Percentiles rank a stretch among this genome's conserved stretches.
Evolutionary conservation across 2,329 filamentous ascomycete genomes (phyloP).

Genomic region (Cadophora malorum): DNA sequence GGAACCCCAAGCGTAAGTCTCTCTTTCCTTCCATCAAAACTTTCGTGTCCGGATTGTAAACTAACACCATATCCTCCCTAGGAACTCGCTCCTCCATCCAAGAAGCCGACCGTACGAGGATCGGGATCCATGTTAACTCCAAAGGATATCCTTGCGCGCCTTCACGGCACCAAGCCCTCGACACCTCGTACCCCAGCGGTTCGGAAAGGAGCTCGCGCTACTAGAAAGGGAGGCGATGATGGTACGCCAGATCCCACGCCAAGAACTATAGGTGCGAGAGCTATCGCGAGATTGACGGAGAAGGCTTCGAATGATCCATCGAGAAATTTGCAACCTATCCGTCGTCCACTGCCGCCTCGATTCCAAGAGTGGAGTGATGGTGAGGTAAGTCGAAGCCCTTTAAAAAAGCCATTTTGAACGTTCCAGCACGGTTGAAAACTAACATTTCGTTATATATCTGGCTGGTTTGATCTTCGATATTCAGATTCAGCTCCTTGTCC

Average conservation of each 20-base stretch:
- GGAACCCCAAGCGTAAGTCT: background rate
- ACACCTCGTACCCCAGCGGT: background rate
- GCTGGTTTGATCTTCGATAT: background rate
- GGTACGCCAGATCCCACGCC: background rate
- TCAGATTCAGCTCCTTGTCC: too few species aligned
- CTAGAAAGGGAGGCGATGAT: background rate
- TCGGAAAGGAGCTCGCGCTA: background rate
- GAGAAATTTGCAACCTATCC: slow-evolving; percentile 3
- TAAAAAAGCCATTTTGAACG: background rate
- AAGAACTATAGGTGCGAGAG: background rate
- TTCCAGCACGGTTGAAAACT: background rate
- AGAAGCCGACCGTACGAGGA: background rate
- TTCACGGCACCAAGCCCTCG: background rate
- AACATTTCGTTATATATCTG: background rate
- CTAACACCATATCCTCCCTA: background rate
- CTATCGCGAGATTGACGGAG: slow-evolving; percentile 12
- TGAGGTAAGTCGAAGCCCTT: background rate
- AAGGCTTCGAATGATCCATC: slow-evolving; percentile 11
- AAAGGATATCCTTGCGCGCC: background rate
- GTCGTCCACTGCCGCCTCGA: background rate
- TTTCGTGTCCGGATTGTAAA: too few species aligned
- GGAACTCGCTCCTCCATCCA: background rate
- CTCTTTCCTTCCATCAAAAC: too few species aligned
- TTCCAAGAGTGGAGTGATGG: background rate
- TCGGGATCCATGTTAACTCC: background rate